Base-by-base conservation (phyloP, 2,329 filamentous ascomycete species). In the Calcarisporium arbuscula region DNA sequence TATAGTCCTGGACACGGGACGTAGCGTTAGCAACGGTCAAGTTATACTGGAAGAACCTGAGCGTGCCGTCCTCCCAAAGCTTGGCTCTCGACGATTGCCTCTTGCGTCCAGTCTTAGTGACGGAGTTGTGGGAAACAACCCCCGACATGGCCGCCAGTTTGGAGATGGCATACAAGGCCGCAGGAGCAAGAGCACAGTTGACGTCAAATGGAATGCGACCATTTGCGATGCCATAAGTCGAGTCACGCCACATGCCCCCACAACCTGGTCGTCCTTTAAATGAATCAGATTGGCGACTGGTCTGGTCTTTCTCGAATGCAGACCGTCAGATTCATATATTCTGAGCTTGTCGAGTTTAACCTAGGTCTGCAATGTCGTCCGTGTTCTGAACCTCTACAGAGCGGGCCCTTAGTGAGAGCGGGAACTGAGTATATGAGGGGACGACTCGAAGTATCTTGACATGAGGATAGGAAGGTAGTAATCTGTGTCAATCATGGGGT, bases 171-270 rank as follows among this genome's bases (percentile, higher is more conserved):
- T 71, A 64, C 0, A 82, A 61, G 3, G 72, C 76, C 3, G 78
- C 77, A 0, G 79, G 78, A 0, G 72, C 72, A 0, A 82, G 60
- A 1, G 74, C 77, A 1, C 73, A 73, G 45, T 82, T 82, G 17
- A 82, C 77, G 41, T 81, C 70, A 47, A 77, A 82, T 0, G 78
- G 77, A n/a, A 80, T 74, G 1, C 71, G 65, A 3, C 74, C 77
- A 21, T 74, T 74, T 2, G 73, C 78, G 11, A 82, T 51, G 11
- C 79, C 77, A 32, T 70, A 71, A 1, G 58, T 65, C 12, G 70
- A 77, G 42, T 82, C 78, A 30, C 78, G 65, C 78, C 77, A 82
- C n/a, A n/a, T 49, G 82, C 58, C 0, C 78, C 79, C 0, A 80
- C 73, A 1, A 65, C 42, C 40, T 79, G 54, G 6, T 58, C 65